Percentiles rank a stretch among this genome's conserved stretches.
phyloP scores from a whole-genome alignment of 2,329 filamentous ascomycete species.

The Nectriaceae sp. region DNA sequence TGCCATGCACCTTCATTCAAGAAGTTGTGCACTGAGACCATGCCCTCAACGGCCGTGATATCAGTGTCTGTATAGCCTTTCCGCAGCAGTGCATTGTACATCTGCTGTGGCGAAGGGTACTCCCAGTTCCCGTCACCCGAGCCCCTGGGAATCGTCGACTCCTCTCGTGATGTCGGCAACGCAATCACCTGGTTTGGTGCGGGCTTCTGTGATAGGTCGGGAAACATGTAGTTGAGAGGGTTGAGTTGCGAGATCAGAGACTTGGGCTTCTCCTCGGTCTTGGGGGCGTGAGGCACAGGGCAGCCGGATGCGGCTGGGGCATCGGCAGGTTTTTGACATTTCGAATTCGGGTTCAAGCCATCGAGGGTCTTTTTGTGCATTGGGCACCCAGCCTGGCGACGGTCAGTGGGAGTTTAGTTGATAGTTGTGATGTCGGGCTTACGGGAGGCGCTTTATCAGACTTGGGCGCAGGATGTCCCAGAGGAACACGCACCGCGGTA shows the following conservation, averaged over 20 bases:
- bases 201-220: slow-evolving; percentile 77
- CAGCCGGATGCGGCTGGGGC: slow-evolving; percentile 40
- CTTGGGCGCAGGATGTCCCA: slow-evolving; percentile 34
- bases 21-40: slow-evolving; percentile 98
- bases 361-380: slow-evolving; percentile 59
- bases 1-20: slow-evolving; percentile 96
- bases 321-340: slow-evolving; percentile 28
- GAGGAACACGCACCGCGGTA: slow-evolving; percentile 34
- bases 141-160: slow-evolving; percentile 88
- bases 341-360: slow-evolving; percentile 41
- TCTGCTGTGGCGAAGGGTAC: slow-evolving; percentile 97
- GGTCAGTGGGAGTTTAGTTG: neutral
- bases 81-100: slow-evolving; percentile 97
- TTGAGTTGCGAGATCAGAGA: slow-evolving; percentile 60
- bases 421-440: slow-evolving; percentile 12
- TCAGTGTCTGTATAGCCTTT: slow-evolving; percentile 97
- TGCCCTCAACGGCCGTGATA: slow-evolving; percentile 87
- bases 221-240: slow-evolving; percentile 94
- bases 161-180: slow-evolving; percentile 79
- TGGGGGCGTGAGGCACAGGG: slow-evolving; percentile 46
- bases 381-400: slow-evolving; percentile 51
- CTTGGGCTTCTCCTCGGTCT: slow-evolving; percentile 36
- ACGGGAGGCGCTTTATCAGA: slow-evolving; percentile 35
- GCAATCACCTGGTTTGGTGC: slow-evolving; percentile 71
- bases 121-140: slow-evolving; percentile 84